A percentile compares a stretch with the other conserved stretches of the same genome.
These are phyloP conservation scores for Fusarium beomiforme DNA, from an alignment of 2,329 filamentous ascomycete species.

Conservation along the genomic window DNA sequence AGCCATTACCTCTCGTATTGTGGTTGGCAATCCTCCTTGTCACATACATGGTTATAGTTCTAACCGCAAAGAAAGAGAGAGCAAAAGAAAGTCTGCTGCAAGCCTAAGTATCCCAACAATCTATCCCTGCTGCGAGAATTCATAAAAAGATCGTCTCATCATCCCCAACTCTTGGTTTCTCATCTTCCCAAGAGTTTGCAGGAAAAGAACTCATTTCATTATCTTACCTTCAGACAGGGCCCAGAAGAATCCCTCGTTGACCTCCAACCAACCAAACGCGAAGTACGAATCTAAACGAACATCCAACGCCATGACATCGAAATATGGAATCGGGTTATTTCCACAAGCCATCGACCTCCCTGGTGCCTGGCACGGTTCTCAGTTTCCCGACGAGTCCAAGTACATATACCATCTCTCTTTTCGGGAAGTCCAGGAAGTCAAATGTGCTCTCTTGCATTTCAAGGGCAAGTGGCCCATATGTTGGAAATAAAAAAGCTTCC, in stretches of 20 bases:
- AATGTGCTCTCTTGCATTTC: background rate
- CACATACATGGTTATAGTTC: too few species aligned
- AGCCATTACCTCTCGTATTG: background rate
- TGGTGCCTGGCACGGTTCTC: background rate
- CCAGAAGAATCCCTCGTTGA: too few species aligned
- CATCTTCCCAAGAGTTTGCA: too few species aligned
- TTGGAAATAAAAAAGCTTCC: rapidly evolving
- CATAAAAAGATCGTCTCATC: too few species aligned
- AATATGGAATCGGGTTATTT: background rate
- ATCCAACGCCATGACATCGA: background rate
- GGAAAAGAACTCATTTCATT: too few species aligned
- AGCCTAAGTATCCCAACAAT: rapidly evolving
- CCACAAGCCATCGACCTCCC: background rate
- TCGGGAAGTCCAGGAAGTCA: rapidly evolving
- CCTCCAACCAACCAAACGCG: too few species aligned
- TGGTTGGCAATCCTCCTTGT: too few species aligned
- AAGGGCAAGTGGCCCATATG: rapidly evolving
- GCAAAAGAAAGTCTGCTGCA: background rate
- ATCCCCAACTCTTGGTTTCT: too few species aligned
- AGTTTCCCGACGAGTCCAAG: rapidly evolving
- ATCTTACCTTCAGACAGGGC: too few species aligned
- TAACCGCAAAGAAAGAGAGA: rapidly evolving
- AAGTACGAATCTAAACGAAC: too few species aligned
- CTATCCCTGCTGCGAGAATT: too few species aligned
- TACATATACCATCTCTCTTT: background rate